These are phyloP conservation scores for Sporothrix pseudoabietina DNA, from an alignment of 2,329 filamentous ascomycete genomes.

Conservation along the genomic window DNA sequence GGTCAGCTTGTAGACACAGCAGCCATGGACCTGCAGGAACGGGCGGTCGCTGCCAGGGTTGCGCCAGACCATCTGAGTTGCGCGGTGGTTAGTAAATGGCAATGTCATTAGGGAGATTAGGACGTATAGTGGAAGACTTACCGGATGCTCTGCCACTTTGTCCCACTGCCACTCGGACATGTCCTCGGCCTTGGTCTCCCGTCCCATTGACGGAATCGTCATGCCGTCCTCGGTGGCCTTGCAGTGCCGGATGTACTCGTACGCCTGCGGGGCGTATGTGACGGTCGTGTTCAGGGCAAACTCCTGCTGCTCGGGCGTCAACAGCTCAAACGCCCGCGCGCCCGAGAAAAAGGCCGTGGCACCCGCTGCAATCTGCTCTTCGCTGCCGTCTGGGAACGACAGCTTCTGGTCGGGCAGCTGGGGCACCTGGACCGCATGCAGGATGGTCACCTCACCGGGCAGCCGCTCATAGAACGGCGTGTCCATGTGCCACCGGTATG, in stretches of 20 bases:
- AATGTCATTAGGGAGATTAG: background rate
- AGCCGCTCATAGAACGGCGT: slow-evolving; percentile 73
- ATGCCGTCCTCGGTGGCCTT: slow-evolving; percentile 39
- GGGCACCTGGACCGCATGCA: slow-evolving; percentile 72
- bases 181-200: slow-evolving; percentile 22
- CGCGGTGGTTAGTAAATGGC: background rate
- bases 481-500: slow-evolving; percentile 81
- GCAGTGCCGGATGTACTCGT: slow-evolving; percentile 48
- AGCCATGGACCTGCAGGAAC: slow-evolving; percentile 32
- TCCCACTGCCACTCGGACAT: slow-evolving; percentile 32
- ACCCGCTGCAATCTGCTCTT: slow-evolving; percentile 30
- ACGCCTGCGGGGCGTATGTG: slow-evolving; percentile 33
- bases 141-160: slow-evolving; percentile 34
- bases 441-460: slow-evolving; percentile 69
- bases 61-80: slow-evolving; percentile 62
- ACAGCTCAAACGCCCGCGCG: slow-evolving; percentile 32
- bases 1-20: slow-evolving; percentile 32
- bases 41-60: slow-evolving; percentile 60
- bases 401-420: slow-evolving; percentile 40
- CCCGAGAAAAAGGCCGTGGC: slow-evolving; percentile 34
- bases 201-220: slow-evolving; percentile 29
- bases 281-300: slow-evolving; percentile 33
- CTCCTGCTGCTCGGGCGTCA: slow-evolving; percentile 31
- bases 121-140: background rate
- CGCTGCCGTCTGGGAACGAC: slow-evolving; percentile 29